These are phyloP conservation scores for Lodderomyces parapsilosis DNA, from an alignment of 1,139 yeast species.

Conservation along the genomic window DNA sequence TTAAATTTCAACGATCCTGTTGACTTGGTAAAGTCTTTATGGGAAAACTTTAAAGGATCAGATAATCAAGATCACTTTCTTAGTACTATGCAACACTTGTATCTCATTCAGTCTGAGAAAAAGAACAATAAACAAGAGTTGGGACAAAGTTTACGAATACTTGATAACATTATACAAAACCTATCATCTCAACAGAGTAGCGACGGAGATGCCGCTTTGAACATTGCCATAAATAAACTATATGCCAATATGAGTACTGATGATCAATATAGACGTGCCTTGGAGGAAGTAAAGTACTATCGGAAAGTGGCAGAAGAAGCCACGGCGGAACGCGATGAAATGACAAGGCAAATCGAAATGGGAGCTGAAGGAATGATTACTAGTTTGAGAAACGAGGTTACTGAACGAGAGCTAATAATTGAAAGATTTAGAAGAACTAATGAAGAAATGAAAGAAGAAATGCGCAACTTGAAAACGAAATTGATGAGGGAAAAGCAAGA, in stretches of 20 bases:
- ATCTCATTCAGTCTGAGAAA: slow-evolving; percentile 66
- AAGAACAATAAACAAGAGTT: slow-evolving; percentile 48
- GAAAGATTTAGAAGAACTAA: slow-evolving; percentile 66
- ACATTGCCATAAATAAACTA: slow-evolving; percentile 78
- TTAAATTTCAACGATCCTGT: slow-evolving; percentile 74
- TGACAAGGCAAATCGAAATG: slow-evolving; percentile 68
- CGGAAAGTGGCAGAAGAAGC: slow-evolving; percentile 75
- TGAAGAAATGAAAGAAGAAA: slow-evolving; percentile 61
- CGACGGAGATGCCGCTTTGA: slow-evolving; percentile 74
- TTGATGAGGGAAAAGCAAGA: slow-evolving; percentile 78
- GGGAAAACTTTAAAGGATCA: slow-evolving; percentile 70
- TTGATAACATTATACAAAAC: slow-evolving; percentile 82
- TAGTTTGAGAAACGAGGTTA: slow-evolving; percentile 65
- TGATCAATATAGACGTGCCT: slow-evolving; percentile 81
- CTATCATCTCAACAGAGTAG: slow-evolving; percentile 65
- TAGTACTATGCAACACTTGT: slow-evolving; percentile 81
- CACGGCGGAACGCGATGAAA: slow-evolving; percentile 78
- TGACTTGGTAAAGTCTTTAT: slow-evolving; percentile 64
- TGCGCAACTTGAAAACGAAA: slow-evolving; percentile 68
- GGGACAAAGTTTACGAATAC: slow-evolving; percentile 67
- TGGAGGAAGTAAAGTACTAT: slow-evolving; percentile 66
- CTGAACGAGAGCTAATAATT: slow-evolving; percentile 71
- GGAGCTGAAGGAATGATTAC: slow-evolving; percentile 86
- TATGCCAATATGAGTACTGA: slow-evolving; percentile 83
- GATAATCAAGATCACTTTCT: slow-evolving; percentile 70